Conservation (phyloP, 176 grass and related monocot species). For the Avena atlantica region DNA sequence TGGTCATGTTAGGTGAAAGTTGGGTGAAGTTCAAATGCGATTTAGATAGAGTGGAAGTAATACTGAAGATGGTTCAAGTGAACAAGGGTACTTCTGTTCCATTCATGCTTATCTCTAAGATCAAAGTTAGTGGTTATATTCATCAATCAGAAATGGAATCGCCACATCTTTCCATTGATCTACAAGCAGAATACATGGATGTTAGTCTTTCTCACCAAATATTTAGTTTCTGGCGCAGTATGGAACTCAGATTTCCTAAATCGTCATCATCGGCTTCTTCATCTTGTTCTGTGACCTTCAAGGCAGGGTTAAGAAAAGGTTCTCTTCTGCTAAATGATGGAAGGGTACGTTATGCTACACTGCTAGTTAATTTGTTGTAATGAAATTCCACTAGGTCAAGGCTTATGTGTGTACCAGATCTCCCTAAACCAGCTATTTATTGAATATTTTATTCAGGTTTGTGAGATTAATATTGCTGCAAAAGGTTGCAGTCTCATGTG, state of each 20-base stretch:
- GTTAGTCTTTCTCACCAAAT: constrained; percentile 91
- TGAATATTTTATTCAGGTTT: constrained; percentile 42
- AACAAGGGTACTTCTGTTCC: constrained; percentile 72
- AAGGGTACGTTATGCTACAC: constrained; percentile 71
- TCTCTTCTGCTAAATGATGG: constrained; percentile 94
- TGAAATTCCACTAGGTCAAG: constrained; percentile 18
- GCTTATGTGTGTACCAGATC: constrained; percentile 16
- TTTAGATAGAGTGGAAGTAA: constrained; percentile 72
- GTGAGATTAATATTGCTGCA: neutral
- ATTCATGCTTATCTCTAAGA: constrained; percentile 75
- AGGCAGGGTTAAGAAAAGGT: constrained; percentile 79
- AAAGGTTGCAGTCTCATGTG: constrained; percentile 8
- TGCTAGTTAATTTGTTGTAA: constrained; percentile 40
- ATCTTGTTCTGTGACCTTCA: constrained; percentile 52
- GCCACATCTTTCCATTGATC: constrained; percentile 56
- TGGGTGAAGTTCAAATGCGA: constrained; percentile 66
- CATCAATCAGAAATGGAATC: constrained; percentile 41
- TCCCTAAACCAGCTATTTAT: constrained; percentile 17
- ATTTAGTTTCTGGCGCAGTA: constrained; percentile 74
- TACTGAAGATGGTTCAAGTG: constrained; percentile 77
- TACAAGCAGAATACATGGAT: constrained; percentile 82
- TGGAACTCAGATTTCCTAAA: constrained; percentile 64
- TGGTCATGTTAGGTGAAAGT: constrained; percentile 58
- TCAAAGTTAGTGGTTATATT: constrained; percentile 63
- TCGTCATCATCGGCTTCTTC: constrained; percentile 47